phyloP scores from a whole-genome alignment of 2,329 filamentous ascomycete species.

The Cladophialophora exuberans region DNA sequence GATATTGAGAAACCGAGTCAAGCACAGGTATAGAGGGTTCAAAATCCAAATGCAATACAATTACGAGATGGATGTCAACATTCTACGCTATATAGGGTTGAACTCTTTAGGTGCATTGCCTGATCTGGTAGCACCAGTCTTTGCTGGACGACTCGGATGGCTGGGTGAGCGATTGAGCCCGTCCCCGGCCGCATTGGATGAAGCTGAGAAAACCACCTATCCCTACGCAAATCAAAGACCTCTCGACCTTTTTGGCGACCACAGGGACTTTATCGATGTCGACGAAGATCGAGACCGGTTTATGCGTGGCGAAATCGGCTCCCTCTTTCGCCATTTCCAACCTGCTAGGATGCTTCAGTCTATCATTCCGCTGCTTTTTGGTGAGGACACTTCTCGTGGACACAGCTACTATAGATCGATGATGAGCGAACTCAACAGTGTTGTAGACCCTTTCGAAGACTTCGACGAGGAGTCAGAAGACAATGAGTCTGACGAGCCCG shows the following conservation, averaged over 20 bases:
- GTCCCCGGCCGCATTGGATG: slow-evolving; percentile 1
- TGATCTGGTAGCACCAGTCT: slow-evolving; percentile 1
- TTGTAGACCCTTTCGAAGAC: no score
- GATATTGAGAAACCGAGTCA: neutral
- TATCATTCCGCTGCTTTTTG: no score
- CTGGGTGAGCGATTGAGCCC: slow-evolving; percentile 6
- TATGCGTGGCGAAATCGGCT: no score
- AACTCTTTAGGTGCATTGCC: neutral
- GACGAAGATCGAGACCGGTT: no score
- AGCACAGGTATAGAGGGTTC: neutral
- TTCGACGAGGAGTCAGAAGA: no score
- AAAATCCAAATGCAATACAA: neutral
- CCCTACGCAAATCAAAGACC: neutral
- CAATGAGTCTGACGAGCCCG: no score
- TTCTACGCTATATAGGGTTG: neutral
- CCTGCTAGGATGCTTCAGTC: no score
- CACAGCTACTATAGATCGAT: no score
- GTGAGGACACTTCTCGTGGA: no score
- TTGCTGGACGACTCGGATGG: slow-evolving; percentile 7
- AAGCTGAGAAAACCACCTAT: neutral
- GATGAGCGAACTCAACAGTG: no score
- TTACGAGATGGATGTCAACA: slow-evolving; percentile 12
- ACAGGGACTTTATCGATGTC: no score
- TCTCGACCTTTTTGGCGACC: slow-evolving; percentile 3
- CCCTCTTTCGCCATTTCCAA: no score